Base-by-base conservation (phyloP, 2,329 filamentous ascomycete genomes). In the Dothideomycetidae sp. region DNA sequence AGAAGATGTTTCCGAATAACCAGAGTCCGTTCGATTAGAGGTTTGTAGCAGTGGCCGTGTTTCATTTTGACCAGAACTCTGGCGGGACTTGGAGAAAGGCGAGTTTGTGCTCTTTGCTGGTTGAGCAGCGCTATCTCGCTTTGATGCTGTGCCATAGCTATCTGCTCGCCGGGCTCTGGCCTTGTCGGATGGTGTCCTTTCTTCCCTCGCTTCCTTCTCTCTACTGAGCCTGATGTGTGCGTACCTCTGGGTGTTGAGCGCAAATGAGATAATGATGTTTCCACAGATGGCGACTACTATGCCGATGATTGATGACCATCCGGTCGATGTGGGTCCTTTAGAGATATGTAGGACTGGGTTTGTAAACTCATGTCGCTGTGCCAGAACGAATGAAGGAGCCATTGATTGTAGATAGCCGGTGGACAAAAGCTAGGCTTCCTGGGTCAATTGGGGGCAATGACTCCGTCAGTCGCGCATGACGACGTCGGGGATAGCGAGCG, bases 211-310 rank as follows among this genome's bases (percentile, higher is more conserved):
- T 31, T 70, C 66, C 48, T 70, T 74, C 55, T 86, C 76, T 48
- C 77, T 70, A 44, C 83, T 75, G 44, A 98, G 70, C 40, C 79
- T 73, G 40, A 90, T 83, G 54, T 98, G 90, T 21, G 90, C 88
- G 56, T 96, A 96, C 46, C 90, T 76, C 60, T 98, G 90, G 34
- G 92, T 88, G 54, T 98, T 98, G 43, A 98, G 73, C 10, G 90
- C 90, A 45, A 98, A 76, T 1, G 88, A 93, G 47, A 98, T 96
- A 37, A 98, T 70, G 21, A 94, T 66, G 52, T 98, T 98, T 39
- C 90, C 90, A 36, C 80, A 71, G 51, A 98, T 92, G 35, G 90
- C 86, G 2, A 86, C 93, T 37, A 88, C 61, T 52, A 98, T 94
- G 49, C 90, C 90, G 53, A 98, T 96, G 37, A 96, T 66, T 16